Evolutionary conservation across 2,329 filamentous ascomycete genomes (phyloP).

Genomic region (Drechslera avenae): DNA sequence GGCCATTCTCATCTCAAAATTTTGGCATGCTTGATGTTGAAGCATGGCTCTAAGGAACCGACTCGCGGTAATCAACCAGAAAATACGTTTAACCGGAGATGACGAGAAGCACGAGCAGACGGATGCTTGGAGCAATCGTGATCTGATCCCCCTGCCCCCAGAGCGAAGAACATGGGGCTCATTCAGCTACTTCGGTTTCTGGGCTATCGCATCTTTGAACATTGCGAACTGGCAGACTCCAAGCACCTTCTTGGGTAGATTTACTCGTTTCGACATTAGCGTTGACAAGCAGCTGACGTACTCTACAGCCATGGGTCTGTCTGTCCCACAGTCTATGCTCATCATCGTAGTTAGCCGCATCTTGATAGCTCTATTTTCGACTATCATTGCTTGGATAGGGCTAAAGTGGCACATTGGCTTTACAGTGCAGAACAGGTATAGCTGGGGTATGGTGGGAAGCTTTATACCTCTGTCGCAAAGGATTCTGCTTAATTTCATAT

Average conservation of each 20-base stretch:
- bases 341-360: conserved; percentile 54
- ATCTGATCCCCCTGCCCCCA: conserved; percentile 48
- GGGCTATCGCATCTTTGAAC: conserved; percentile 50
- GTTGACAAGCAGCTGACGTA: conserved; percentile 4
- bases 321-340: conserved; percentile 55
- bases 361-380: conserved; percentile 52
- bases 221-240: conserved; percentile 56
- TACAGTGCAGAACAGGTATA: conserved; percentile 57
- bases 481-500: conserved; percentile 58
- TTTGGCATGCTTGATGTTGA: not conserved
- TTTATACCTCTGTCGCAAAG: conserved; percentile 57
- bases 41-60: conserved; percentile 15
- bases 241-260: conserved; percentile 52
- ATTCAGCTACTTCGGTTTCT: conserved; percentile 52
- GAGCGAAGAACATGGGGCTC: conserved; percentile 50
- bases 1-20: not conserved
- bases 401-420: conserved; percentile 58
- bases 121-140: conserved; percentile 49
- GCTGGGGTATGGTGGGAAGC: conserved; percentile 56
- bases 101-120: conserved; percentile 53
- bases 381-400: conserved; percentile 55
- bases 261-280: not conserved
- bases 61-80: conserved; percentile 38
- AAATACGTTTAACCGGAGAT: conserved; percentile 48
- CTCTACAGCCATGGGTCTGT: conserved; percentile 52